Evolutionary conservation across 2,329 filamentous ascomycete species (phyloP), one percentile per base, ranked within the genome.

Genomic region (Mollisiaceae sp.): DNA sequence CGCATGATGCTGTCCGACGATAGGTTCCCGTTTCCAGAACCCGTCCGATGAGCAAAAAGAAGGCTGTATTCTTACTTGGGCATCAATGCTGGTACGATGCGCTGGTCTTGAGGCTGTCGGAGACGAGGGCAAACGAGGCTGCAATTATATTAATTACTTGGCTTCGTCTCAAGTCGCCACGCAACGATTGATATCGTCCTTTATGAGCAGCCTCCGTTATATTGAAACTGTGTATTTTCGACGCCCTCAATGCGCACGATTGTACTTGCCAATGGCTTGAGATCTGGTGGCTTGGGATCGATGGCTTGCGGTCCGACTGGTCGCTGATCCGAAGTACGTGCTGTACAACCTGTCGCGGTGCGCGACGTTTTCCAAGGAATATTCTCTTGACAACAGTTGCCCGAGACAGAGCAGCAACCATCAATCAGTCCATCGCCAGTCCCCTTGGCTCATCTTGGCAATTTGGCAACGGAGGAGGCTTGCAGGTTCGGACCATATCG

Each of bases 81-180:
- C 73, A 75, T 65, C 73, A 75, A 72, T 64, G 67, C 68, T 64
- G 50, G 22, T 59, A 65, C 43, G 60, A 75, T 74, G 73, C 72
- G 73, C 67, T 75, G 72, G 71, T 69, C 67, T 57, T 27, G 70
- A 70, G 71, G 71, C 69, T 72, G 65, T 64, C 68, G 52, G 36
- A 36, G 38, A 55, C 55, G 43, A 52, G 55, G 56, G 52, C 60
- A 36, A 56, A 62, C 57, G 54, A 64, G 59, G 59, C 55, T 58
- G 61, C 61, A 63, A 39, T 43, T 56, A 69, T 63, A 66, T 60
- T 66, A 58, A 65, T 65, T 64, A 75, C 73, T 71, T 74, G 73
- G 69, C 69, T 68, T 60, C 56, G 69, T 73, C 71, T 74, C 67
- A 70, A 55, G 67, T 62, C 69, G 73, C 72, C 73, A 75, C 73